Conservation (phyloP, 305 asterid species). For the Fraxinus velutina region DNA sequence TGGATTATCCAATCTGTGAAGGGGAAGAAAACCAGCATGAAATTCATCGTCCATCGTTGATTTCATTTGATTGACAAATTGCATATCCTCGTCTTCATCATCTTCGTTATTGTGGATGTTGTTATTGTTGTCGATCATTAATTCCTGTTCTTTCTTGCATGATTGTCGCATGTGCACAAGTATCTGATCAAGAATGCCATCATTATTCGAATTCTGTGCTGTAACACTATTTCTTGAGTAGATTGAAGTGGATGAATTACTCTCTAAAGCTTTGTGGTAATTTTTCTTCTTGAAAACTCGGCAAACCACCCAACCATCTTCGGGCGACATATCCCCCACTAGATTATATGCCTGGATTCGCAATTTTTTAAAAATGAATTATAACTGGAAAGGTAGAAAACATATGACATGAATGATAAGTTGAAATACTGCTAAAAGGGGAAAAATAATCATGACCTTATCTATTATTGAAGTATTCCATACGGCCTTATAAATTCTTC, state of each 20-base stretch:
- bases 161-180: slow-evolving; percentile 73
- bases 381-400: neutral
- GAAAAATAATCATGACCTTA: neutral
- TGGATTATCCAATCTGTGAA: slow-evolving; percentile 53
- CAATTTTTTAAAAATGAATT: neutral
- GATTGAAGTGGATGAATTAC: slow-evolving; percentile 30
- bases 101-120: neutral
- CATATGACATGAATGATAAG: neutral
- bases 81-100: slow-evolving; percentile 8
- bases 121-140: neutral
- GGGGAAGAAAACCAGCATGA: slow-evolving; percentile 50
- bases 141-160: slow-evolving; percentile 50
- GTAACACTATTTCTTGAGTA: slow-evolving; percentile 8
- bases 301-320: slow-evolving; percentile 95
- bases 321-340: slow-evolving; percentile 41
- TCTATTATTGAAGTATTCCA: neutral
- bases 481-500: neutral
- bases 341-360: slow-evolving; percentile 32
- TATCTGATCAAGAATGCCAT: slow-evolving; percentile 64
- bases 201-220: slow-evolving; percentile 24
- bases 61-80: neutral
- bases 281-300: slow-evolving; percentile 97
- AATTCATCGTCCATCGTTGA: neutral
- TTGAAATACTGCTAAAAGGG: neutral
- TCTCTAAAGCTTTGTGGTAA: slow-evolving; percentile 69